Conservation (phyloP, 169 alveolate species). For the Plasmodium gaboni region DNA sequence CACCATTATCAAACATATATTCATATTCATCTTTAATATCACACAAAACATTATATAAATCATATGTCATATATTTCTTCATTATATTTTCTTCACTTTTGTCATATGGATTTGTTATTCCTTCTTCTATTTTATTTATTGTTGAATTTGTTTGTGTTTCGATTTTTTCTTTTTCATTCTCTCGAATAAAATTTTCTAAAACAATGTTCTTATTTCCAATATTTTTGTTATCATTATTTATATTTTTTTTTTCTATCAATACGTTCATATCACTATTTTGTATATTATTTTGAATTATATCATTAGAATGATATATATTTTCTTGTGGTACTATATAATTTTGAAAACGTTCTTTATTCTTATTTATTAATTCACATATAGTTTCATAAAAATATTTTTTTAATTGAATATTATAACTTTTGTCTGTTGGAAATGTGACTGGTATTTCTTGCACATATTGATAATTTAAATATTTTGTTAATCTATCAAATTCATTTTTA, state of each 20-base stretch:
- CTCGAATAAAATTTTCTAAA: slow-evolving; percentile 31
- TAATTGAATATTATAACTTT: slow-evolving; percentile 30
- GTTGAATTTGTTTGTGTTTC: not conserved
- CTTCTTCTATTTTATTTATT: slow-evolving; percentile 16
- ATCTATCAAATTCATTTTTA: slow-evolving; percentile 65
- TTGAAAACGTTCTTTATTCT: slow-evolving; percentile 14
- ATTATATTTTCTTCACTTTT: slow-evolving; percentile 44
- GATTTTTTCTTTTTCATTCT: slow-evolving; percentile 19
- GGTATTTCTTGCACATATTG: slow-evolving; percentile 39
- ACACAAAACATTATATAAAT: slow-evolving; percentile 43
- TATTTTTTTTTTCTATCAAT: not conserved
- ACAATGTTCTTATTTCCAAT: not conserved
- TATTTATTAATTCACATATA: slow-evolving; percentile 26
- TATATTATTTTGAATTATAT: not conserved
- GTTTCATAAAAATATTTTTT: slow-evolving; percentile 43
- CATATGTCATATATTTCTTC: slow-evolving; percentile 46
- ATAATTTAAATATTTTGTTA: slow-evolving; percentile 57
- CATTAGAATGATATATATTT: not conserved
- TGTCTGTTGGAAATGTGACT: slow-evolving; percentile 29
- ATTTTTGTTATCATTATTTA: slow-evolving; percentile 11
- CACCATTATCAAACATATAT: slow-evolving; percentile 69
- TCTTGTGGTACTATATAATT: not conserved
- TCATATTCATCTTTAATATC: slow-evolving; percentile 70
- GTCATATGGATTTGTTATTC: not conserved
- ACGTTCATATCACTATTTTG: not conserved